Percentiles rank a stretch among this genome's conserved stretches.
These are phyloP conservation scores for Backusella macrospora DNA, from an alignment of 192 early-diverging fungal species.

Conservation along the genomic window DNA sequence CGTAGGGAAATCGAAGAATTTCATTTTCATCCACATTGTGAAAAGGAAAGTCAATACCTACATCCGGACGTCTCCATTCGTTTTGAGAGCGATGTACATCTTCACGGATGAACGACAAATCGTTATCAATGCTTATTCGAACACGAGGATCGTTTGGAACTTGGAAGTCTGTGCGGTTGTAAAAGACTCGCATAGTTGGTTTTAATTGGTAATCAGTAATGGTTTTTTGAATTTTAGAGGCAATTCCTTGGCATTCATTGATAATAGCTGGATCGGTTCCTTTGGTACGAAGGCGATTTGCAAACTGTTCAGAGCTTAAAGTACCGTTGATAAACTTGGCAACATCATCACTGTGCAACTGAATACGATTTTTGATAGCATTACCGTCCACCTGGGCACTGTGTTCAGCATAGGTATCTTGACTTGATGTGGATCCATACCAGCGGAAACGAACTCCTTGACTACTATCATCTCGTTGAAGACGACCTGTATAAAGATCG, in stretches of 20 bases:
- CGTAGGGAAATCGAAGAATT: constrained; percentile 42
- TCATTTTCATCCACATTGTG: constrained; percentile 26
- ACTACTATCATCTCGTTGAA: constrained; percentile 39
- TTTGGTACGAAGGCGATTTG: constrained; percentile 63
- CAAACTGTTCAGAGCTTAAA: constrained; percentile 52
- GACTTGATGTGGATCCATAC: constrained; percentile 33
- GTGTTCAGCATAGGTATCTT: constrained; percentile 33
- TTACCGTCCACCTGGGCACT: constrained; percentile 35
- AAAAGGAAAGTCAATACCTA: constrained; percentile 49
- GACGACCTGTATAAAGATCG: constrained; percentile 37
- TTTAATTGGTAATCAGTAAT: constrained; percentile 31
- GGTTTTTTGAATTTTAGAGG: constrained; percentile 27
- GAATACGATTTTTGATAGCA: constrained; percentile 38
- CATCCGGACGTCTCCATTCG: constrained; percentile 43
- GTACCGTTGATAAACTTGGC: constrained; percentile 22
- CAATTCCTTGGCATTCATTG: constrained; percentile 50
- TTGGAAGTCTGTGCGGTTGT: constrained; percentile 43
- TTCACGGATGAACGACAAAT: constrained; percentile 93
- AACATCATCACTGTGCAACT: constrained; percentile 27
- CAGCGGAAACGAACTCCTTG: constrained; percentile 42
- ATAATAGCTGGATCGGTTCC: constrained; percentile 64
- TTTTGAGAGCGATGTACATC: constrained; percentile 74
- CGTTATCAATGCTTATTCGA: constrained; percentile 87
- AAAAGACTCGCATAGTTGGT: constrained; percentile 35
- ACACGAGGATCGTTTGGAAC: constrained; percentile 48